phyloP scores from a whole-genome alignment of 805 yeast species.

The Sugiyamaella mastotermitis region DNA sequence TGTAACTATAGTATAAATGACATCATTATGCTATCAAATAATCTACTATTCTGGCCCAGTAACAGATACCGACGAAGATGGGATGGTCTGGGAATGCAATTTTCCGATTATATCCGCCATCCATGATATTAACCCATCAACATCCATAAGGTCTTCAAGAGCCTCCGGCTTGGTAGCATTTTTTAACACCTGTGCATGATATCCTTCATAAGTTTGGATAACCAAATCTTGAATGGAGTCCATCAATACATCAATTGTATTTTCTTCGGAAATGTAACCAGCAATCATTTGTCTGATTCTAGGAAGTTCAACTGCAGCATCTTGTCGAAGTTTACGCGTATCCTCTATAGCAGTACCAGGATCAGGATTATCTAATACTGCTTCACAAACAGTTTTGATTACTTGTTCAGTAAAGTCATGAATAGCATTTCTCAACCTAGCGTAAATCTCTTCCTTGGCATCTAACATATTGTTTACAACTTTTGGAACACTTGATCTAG shows the following conservation, averaged over 20 bases:
- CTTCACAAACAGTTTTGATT: slow-evolving; percentile 42
- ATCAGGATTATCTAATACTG: slow-evolving; percentile 30
- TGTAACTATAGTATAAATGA: no score
- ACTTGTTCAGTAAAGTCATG: slow-evolving; percentile 61
- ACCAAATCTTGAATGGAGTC: slow-evolving; percentile 64
- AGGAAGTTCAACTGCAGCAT: slow-evolving; percentile 51
- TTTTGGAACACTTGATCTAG: slow-evolving; percentile 66
- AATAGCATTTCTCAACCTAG: slow-evolving; percentile 65
- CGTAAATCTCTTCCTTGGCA: slow-evolving; percentile 65
- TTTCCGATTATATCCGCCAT: slow-evolving; percentile 33
- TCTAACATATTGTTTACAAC: slow-evolving; percentile 80
- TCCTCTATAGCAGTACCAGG: slow-evolving; percentile 29
- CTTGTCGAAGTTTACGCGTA: slow-evolving; percentile 40
- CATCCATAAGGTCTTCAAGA: slow-evolving; percentile 52
- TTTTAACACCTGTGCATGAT: slow-evolving; percentile 35
- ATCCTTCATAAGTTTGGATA: slow-evolving; percentile 50
- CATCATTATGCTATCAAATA: no score
- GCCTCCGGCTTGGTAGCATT: slow-evolving; percentile 21
- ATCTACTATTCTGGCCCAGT: no score
- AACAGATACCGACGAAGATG: no score
- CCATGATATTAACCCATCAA: slow-evolving; percentile 52
- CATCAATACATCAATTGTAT: slow-evolving; percentile 45
- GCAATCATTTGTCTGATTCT: slow-evolving; percentile 46
- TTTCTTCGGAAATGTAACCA: slow-evolving; percentile 50
- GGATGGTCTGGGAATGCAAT: slow-evolving; percentile 5